phyloP scores from a whole-genome alignment of 2,329 filamentous ascomycete genomes.

The Aspergillus bombycis region DNA sequence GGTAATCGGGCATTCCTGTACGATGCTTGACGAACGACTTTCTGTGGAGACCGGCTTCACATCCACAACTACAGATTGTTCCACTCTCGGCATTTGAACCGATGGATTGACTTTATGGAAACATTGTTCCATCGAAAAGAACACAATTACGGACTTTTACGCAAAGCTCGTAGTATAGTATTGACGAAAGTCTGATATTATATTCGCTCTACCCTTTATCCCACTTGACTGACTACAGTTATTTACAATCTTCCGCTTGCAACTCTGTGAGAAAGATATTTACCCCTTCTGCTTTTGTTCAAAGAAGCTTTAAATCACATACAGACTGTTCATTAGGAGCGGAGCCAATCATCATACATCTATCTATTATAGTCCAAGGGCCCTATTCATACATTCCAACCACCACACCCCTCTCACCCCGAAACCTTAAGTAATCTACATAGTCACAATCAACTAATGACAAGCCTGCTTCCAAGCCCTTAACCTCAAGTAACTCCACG shows the following conservation, averaged over 20 bases:
- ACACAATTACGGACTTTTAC: not conserved
- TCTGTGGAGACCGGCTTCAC: not conserved
- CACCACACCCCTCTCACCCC: not conserved
- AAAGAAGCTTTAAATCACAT: not conserved
- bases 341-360: not conserved
- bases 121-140: not conserved
- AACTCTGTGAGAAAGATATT: not conserved
- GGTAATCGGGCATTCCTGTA: not conserved
- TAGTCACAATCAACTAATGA: slow-evolving; percentile 14
- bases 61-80: not conserved
- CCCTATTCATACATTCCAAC: not conserved
- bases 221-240: not conserved
- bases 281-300: not conserved
- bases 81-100: not conserved
- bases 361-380: not conserved
- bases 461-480: slow-evolving; percentile 51
- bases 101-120: not conserved
- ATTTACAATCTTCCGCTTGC: not conserved
- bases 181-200: not conserved
- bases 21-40: not conserved
- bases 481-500: slow-evolving; percentile 57
- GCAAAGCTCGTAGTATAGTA: not conserved
- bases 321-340: not conserved
- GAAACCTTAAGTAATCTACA: not conserved
- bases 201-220: not conserved